Evolutionary conservation across 192 early-diverging fungal genomes (phyloP), one percentile per base, ranked within the genome.

Genomic region (Coemansia asiatica): DNA sequence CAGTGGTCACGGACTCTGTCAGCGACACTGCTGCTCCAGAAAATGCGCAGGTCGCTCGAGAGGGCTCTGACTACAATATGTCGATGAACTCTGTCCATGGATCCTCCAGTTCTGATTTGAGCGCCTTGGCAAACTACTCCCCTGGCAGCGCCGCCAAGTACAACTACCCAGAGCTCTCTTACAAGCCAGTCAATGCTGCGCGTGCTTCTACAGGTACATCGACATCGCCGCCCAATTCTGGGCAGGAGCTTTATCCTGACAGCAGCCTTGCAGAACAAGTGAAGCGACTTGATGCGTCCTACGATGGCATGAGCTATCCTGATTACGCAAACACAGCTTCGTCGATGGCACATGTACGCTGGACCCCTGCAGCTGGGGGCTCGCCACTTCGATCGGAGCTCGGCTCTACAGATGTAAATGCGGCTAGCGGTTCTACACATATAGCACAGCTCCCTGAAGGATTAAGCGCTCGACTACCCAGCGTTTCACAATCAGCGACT

Each of bases 361-460:
- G 78, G 78, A 81, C 64, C 28, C 68, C 72, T n/a, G 49, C 72
- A 10, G 67, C 69, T 0, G 53, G 55, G 18, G 64, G 66, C 25
- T 81, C 78, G 19, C 78, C 78, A 15, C 68, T 81, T 31, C 69
- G 78, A 13, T 58, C 56, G 8, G 72, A 81, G 60, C 63, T 81
- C 13, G 54, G 59, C 51, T 40, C 49, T 19, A 18, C 53, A 8
- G 19, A 64, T 28, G 26, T 44, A 2, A 26, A 63, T 29, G 19
- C 23, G 6, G 23, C 55, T 19, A 56, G 33, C 28, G 40, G 40
- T 2, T 13, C 8, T 2, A 12, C 15, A 13, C 40, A 44, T 13
- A 16, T 22, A 18, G 40, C 8, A 21, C 5, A 3, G 9, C 6
- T 0, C 40, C 5, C 21, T 7, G 44, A 44, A 55, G 53, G 19